These are phyloP conservation scores for Pestalotiopsis sp. DNA, from an alignment of 2,329 filamentous ascomycete genomes.

Conservation along the genomic window DNA sequence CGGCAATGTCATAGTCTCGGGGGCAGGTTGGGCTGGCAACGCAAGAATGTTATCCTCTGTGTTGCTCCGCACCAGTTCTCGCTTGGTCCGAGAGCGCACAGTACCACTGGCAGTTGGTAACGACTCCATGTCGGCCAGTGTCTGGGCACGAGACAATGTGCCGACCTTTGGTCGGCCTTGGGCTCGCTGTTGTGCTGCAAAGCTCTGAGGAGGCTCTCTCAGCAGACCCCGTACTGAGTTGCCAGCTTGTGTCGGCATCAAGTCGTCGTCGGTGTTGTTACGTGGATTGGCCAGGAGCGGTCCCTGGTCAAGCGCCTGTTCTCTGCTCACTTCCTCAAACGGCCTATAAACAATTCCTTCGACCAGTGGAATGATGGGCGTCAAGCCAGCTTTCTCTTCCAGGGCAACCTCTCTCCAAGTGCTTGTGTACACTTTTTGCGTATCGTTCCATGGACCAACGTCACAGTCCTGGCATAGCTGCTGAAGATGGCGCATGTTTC, in stretches of 20 bases:
- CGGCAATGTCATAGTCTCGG: slow-evolving; percentile 15
- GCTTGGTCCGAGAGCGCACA: slow-evolving; percentile 28
- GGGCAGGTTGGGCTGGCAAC: slow-evolving; percentile 18
- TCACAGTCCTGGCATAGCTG: slow-evolving; percentile 60
- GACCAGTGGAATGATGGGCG: slow-evolving; percentile 62
- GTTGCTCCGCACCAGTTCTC: slow-evolving; percentile 27
- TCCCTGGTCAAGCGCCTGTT: slow-evolving; percentile 44
- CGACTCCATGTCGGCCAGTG: slow-evolving; percentile 31
- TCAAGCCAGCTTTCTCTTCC: slow-evolving; percentile 68
- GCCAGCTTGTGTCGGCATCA: slow-evolving; percentile 15
- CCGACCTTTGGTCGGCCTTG: slow-evolving; percentile 47
- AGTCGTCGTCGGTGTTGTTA: slow-evolving; percentile 37
- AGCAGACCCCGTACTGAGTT: slow-evolving; percentile 45
- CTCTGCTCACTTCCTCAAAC: slow-evolving; percentile 61
- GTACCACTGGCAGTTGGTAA: slow-evolving; percentile 28
- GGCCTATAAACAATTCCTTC: slow-evolving; percentile 66
- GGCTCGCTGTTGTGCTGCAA: slow-evolving; percentile 66
- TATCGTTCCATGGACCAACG: slow-evolving; percentile 56
- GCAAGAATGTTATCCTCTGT: slow-evolving; percentile 23
- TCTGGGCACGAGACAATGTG: slow-evolving; percentile 30
- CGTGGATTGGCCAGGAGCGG: slow-evolving; percentile 34
- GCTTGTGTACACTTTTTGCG: slow-evolving; percentile 51
- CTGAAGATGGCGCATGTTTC: slow-evolving; percentile 54
- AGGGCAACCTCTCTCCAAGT: slow-evolving; percentile 68
- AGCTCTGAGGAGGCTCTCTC: slow-evolving; percentile 62